phyloP scores from a whole-genome alignment of 2,329 filamentous ascomycete genomes.

The Diaporthe batatas region DNA sequence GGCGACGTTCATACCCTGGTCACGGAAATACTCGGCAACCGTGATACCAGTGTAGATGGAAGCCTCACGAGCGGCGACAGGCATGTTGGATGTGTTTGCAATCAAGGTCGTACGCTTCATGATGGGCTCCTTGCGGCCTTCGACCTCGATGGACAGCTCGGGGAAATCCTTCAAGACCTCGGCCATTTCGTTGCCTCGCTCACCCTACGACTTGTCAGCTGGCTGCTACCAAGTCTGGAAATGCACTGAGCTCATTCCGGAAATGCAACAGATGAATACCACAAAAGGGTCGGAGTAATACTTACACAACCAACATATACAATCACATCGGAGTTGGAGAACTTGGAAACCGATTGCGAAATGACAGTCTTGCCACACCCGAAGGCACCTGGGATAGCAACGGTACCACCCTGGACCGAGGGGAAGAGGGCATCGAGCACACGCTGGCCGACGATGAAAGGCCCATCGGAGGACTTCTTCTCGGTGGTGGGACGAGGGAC shows the following conservation, averaged over 20 bases:
- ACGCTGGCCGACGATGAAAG: constrained; percentile 96
- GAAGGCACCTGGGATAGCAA: constrained; percentile 98
- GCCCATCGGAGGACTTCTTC: constrained; percentile 88
- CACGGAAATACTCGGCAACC: constrained; percentile 95
- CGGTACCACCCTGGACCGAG: constrained; percentile 95
- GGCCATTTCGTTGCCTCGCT: constrained; percentile 99
- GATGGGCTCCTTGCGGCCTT: constrained; percentile 96
- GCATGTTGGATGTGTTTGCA: constrained; percentile 99
- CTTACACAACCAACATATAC: constrained; percentile 86
- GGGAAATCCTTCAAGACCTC: constrained; percentile 99
- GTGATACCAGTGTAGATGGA: constrained; percentile 99
- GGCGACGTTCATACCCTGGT: constrained; percentile 96
- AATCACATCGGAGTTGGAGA: constrained; percentile 99
- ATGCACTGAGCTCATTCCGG: neutral
- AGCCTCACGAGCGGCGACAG: constrained; percentile 96
- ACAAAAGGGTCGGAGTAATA: neutral
- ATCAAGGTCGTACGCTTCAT: constrained; percentile 99
- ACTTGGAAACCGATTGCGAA: constrained; percentile 98
- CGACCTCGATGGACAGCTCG: constrained; percentile 93
- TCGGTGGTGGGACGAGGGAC: constrained; percentile 93
- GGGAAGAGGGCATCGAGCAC: constrained; percentile 97
- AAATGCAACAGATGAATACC: neutral
- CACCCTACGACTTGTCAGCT: constrained; percentile 62
- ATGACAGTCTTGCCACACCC: constrained; percentile 99
- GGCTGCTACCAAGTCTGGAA: neutral